These are phyloP conservation scores for Sugiyamaella japonica DNA, from an alignment of 1,139 yeast species.

Conservation along the genomic window DNA sequence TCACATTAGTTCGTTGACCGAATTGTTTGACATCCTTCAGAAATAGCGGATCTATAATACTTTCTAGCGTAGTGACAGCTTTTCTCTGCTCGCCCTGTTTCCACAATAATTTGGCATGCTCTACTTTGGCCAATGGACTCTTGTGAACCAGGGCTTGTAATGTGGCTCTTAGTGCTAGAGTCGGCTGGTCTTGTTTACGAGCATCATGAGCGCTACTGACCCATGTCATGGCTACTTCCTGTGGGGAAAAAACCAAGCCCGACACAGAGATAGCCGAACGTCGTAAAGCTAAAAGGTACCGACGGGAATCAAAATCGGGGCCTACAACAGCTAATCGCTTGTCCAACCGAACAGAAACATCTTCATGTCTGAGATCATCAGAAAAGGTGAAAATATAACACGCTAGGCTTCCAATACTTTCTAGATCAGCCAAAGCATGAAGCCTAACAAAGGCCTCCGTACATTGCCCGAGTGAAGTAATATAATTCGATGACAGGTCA, in stretches of 20 bases:
- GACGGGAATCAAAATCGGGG: constrained; percentile 40
- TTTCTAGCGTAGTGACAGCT: constrained; percentile 70
- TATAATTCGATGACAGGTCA: constrained; percentile 58
- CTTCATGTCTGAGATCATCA: constrained; percentile 26
- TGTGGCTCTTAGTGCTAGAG: constrained; percentile 70
- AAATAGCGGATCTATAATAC: constrained; percentile 39
- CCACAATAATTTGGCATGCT: constrained; percentile 86
- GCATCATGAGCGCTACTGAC: constrained; percentile 65
- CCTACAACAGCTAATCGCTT: constrained; percentile 39
- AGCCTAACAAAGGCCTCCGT: constrained; percentile 58
- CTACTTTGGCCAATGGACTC: constrained; percentile 60
- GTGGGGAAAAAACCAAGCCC: constrained; percentile 41
- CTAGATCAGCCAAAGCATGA: constrained; percentile 71
- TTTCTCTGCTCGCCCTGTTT: constrained; percentile 85
- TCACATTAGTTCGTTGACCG: constrained; percentile 17
- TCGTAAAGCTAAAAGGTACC: constrained; percentile 41
- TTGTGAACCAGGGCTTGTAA: constrained; percentile 61
- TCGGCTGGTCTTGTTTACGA: constrained; percentile 66
- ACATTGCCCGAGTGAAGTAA: constrained; percentile 63
- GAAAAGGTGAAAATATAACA: constrained; percentile 27
- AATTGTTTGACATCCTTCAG: constrained; percentile 19
- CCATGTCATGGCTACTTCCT: constrained; percentile 53
- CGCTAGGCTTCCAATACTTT: constrained; percentile 35
- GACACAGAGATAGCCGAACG: constrained; percentile 52
- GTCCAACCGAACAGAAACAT: constrained; percentile 36